These are phyloP conservation scores for Trametes cubensis DNA, from an alignment of 768 basidiomycete genomes.

Conservation along the genomic window DNA sequence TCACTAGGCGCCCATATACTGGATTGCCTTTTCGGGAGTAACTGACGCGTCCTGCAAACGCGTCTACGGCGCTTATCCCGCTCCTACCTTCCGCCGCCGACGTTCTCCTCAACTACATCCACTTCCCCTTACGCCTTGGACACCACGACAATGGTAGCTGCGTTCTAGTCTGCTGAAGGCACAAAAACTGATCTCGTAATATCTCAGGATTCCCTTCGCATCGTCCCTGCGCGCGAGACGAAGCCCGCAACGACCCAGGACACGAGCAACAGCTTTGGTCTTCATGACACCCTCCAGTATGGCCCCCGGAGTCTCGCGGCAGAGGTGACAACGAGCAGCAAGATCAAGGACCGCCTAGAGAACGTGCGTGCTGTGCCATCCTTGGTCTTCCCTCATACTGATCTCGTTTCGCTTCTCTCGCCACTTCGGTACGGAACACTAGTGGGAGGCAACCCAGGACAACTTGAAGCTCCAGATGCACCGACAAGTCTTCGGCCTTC, in stretches of 20 bases:
- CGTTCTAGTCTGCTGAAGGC: background rate
- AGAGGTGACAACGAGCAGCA: constrained; percentile 63
- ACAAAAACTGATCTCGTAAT: background rate
- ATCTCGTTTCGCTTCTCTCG: background rate
- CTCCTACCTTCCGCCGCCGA: background rate
- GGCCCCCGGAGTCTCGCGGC: constrained; percentile 82
- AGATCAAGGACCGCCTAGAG: constrained; percentile 71
- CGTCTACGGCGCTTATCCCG: constrained; percentile 7
- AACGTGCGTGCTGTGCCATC: constrained; percentile 53
- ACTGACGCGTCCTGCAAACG: constrained; percentile 24
- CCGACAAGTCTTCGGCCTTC: constrained; percentile 82
- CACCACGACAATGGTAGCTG: background rate
- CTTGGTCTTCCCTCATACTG: background rate
- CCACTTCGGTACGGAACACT: background rate
- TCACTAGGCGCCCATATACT: constrained; percentile 7
- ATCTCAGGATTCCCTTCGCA: constrained; percentile 56
- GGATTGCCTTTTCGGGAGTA: constrained; percentile 5
- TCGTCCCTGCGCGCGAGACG: constrained; percentile 58
- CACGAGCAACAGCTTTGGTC: constrained; percentile 74
- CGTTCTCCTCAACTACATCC: background rate
- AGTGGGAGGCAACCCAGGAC: constrained; percentile 97
- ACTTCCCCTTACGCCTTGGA: background rate
- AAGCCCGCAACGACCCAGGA: constrained; percentile 68
- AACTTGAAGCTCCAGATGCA: constrained; percentile 83
- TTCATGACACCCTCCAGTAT: constrained; percentile 87